Conservation (phyloP, 345 rosid species). For the Eucalyptus marginata region DNA sequence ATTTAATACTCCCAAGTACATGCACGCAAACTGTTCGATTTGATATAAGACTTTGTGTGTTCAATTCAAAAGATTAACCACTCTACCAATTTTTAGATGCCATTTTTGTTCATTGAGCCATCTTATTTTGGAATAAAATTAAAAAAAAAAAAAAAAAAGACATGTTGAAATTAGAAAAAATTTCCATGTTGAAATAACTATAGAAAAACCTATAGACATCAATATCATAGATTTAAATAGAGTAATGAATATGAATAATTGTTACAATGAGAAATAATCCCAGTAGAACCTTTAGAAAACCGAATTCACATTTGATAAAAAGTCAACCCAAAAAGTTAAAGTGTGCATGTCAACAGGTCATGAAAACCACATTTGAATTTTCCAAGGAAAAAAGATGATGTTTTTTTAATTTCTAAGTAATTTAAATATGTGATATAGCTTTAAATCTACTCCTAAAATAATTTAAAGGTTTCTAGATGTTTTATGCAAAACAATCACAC, state of each 20-base stretch:
- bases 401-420: neutral
- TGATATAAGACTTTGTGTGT: neutral
- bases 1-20: neutral
- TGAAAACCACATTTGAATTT: neutral
- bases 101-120: neutral
- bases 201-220: neutral
- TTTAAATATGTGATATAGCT: neutral
- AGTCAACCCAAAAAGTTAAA: neutral
- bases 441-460: neutral
- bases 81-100: neutral
- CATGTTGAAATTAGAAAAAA: neutral
- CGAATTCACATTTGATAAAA: neutral
- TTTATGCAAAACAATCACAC: neutral
- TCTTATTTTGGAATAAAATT: neutral
- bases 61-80: neutral
- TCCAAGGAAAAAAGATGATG: neutral
- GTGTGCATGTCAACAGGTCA: neutral
- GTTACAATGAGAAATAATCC: neutral
- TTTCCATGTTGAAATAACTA: neutral
- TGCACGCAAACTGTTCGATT: neutral
- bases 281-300: neutral
- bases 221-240: neutral
- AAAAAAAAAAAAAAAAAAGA: neutral
- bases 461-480: neutral
- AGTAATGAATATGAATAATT: neutral